Evolutionary conservation across 164 flowering plant species (phyloP).

Genomic region (Aristolochia fimbriata): DNA sequence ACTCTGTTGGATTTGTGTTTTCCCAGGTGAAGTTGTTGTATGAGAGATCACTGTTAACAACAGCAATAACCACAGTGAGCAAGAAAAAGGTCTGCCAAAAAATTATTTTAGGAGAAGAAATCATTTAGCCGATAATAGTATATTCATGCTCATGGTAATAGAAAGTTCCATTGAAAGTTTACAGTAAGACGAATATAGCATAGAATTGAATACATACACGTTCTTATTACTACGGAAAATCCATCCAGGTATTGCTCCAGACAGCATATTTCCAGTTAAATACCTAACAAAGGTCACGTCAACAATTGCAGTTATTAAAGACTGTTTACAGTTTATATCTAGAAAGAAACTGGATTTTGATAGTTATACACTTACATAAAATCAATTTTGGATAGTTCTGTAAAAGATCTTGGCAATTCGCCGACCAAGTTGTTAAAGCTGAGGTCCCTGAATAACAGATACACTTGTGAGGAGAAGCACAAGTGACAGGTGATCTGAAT

Average conservation of each 20-base stretch:
- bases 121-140: neutral
- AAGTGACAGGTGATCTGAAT: no score
- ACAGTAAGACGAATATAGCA: no score
- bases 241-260: conserved; percentile 52
- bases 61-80: neutral
- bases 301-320: neutral
- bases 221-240: conserved; percentile 40
- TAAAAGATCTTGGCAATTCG: conserved; percentile 45
- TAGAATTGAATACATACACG: conserved; percentile 28
- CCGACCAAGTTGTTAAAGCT: conserved; percentile 63
- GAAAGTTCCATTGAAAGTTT: neutral
- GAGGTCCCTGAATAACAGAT: conserved; percentile 41
- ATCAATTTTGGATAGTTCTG: conserved; percentile 27
- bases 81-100: neutral
- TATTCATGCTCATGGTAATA: neutral
- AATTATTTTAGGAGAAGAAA: neutral
- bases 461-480: neutral
- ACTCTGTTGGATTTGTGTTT: conserved; percentile 33
- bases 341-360: neutral
- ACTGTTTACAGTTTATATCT: neutral
- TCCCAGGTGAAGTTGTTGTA: conserved; percentile 63
- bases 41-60: conserved; percentile 52
- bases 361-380: conserved; percentile 38
- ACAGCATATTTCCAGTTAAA: conserved; percentile 56
- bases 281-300: conserved; percentile 24